These are phyloP conservation scores for Physaria fendleri DNA, from an alignment of 345 rosid species.

Conservation along the genomic window DNA sequence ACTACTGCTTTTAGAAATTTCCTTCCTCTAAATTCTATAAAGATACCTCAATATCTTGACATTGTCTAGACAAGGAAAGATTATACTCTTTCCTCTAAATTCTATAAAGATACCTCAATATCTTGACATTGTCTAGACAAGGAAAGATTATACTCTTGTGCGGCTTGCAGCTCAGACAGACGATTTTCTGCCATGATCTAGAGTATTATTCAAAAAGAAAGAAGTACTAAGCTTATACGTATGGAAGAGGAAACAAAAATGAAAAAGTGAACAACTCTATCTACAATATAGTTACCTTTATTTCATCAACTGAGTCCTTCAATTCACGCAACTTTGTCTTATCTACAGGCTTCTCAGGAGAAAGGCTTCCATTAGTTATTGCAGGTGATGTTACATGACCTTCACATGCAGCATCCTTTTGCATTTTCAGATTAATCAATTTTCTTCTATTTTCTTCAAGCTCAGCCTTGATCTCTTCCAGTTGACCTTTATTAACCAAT, in stretches of 20 bases:
- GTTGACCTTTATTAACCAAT: constrained; percentile 50
- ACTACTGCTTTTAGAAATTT: neutral
- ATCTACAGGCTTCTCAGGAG: constrained; percentile 76
- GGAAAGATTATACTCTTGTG: constrained; percentile 54
- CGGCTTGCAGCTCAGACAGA: constrained; percentile 75
- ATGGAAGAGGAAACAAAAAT: neutral
- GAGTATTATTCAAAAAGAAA: constrained; percentile 31
- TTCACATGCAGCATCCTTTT: constrained; percentile 70
- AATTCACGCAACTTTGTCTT: constrained; percentile 59
- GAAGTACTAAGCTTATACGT: constrained; percentile 19
- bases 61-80: too few species aligned
- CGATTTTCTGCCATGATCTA: constrained; percentile 77
- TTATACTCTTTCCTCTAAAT: constrained; percentile 7
- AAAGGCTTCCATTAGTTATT: constrained; percentile 58
- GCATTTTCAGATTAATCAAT: constrained; percentile 69
- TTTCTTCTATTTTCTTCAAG: constrained; percentile 93
- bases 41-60: too few species aligned
- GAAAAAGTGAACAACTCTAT: neutral
- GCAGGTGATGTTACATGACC: constrained; percentile 40
- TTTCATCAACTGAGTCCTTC: constrained; percentile 73
- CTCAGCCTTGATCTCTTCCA: constrained; percentile 81
- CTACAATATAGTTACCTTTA: constrained; percentile 41
- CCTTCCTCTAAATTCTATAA: too few species aligned
- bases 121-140: constrained; percentile 67
- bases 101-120: constrained; percentile 51